Percentiles rank a stretch among this genome's conserved stretches.
Evolutionary conservation across 805 yeast genomes (phyloP).

Genomic region (Blastobotrys muscicola): DNA sequence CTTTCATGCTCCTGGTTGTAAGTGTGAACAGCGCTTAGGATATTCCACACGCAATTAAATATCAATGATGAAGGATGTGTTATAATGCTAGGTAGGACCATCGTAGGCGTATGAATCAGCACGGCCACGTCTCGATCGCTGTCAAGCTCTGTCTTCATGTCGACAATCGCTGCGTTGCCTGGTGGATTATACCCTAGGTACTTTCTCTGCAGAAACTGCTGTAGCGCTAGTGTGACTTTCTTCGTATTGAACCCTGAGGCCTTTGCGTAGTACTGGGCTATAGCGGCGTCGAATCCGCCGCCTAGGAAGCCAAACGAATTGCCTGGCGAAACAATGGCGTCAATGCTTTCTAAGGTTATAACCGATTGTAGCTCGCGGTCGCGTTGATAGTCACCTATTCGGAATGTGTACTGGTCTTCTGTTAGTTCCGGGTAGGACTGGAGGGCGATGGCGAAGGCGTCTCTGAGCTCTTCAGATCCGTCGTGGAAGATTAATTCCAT

Average conservation of each 20-base stretch:
- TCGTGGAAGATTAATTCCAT: too few species aligned
- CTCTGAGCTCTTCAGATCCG: too few species aligned
- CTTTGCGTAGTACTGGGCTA: constrained; percentile 25
- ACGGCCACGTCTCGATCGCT: constrained; percentile 18
- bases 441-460: too few species aligned
- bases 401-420: too few species aligned
- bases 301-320: constrained; percentile 42
- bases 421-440: too few species aligned
- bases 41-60: constrained; percentile 33
- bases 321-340: constrained; percentile 40
- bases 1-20: constrained; percentile 3
- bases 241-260: constrained; percentile 14
- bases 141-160: constrained; percentile 14
- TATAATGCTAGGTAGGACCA: constrained; percentile 27
- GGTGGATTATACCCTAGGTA: constrained; percentile 29
- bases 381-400: neutral
- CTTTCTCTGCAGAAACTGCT: constrained; percentile 5
- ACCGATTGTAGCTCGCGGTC: constrained; percentile 3
- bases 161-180: constrained; percentile 24
- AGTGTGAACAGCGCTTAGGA: constrained; percentile 19
- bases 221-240: constrained; percentile 11
- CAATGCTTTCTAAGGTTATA: constrained; percentile 7
- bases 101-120: constrained; percentile 32
- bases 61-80: constrained; percentile 17
- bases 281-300: constrained; percentile 41